These are phyloP conservation scores for Atkinsonella texensis DNA, from an alignment of 2,329 filamentous ascomycete genomes.

Conservation along the genomic window DNA sequence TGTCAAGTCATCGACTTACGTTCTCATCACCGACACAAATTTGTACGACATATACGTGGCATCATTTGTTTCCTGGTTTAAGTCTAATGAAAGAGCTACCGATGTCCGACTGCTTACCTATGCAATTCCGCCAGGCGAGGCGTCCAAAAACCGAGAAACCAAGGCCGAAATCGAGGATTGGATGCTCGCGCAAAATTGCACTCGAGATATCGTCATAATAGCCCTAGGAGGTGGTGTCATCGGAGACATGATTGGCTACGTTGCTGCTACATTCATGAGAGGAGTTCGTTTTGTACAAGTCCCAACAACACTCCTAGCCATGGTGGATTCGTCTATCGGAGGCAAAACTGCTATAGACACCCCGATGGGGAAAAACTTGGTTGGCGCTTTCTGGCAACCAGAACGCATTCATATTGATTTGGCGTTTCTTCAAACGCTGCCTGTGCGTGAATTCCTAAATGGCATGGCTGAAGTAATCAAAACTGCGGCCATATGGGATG, in stretches of 20 bases:
- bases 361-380: slow-evolving; percentile 87
- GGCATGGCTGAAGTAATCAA: slow-evolving; percentile 98
- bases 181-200: slow-evolving; percentile 87
- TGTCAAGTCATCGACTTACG: slow-evolving; percentile 78
- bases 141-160: slow-evolving; percentile 82
- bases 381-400: slow-evolving; percentile 96
- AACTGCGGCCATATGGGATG: slow-evolving; percentile 93
- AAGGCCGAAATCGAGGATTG: slow-evolving; percentile 97
- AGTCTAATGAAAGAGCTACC: slow-evolving; percentile 15
- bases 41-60: slow-evolving; percentile 70
- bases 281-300: slow-evolving; percentile 94
- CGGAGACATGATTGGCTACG: slow-evolving; percentile 94
- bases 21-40: slow-evolving; percentile 94
- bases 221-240: slow-evolving; percentile 94
- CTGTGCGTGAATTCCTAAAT: slow-evolving; percentile 88
- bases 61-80: slow-evolving; percentile 45
- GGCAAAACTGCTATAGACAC: slow-evolving; percentile 98
- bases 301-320: slow-evolving; percentile 83
- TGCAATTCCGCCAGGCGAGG: slow-evolving; percentile 80
- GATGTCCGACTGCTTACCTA: slow-evolving; percentile 67
- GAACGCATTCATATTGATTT: slow-evolving; percentile 90
- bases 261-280: slow-evolving; percentile 97
- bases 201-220: slow-evolving; percentile 86
- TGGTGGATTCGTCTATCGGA: slow-evolving; percentile 98
- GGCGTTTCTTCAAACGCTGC: slow-evolving; percentile 79